Conservation (phyloP, 768 basidiomycete species). For the Termitomyces sp. region DNA sequence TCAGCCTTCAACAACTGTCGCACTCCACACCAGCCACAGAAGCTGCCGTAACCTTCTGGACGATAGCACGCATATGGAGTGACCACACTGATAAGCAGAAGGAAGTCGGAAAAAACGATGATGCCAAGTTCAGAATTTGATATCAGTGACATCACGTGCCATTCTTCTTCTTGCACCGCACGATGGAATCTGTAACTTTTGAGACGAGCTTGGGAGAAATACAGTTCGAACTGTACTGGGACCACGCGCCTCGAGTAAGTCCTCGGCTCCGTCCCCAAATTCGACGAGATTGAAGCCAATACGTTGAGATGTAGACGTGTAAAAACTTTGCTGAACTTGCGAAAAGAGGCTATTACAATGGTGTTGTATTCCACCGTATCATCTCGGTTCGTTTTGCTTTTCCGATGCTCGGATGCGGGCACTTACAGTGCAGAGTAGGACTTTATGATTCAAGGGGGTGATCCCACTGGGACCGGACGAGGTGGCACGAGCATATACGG, state of each 20-base stretch:
- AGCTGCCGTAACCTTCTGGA: slow-evolving; percentile 79
- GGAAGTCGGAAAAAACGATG: not conserved
- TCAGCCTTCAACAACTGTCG: not conserved
- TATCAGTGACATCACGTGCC: slow-evolving; percentile 5
- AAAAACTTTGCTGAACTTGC: slow-evolving; percentile 91
- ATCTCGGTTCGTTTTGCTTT: slow-evolving; percentile 53
- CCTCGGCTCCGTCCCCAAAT: slow-evolving; percentile 16
- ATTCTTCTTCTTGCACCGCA: not conserved
- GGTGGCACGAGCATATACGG: slow-evolving; percentile 90
- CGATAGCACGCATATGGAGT: slow-evolving; percentile 68
- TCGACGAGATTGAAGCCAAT: slow-evolving; percentile 14
- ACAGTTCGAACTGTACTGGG: slow-evolving; percentile 87
- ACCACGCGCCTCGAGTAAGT: slow-evolving; percentile 74
- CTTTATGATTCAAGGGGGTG: slow-evolving; percentile 96
- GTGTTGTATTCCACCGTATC: slow-evolving; percentile 86
- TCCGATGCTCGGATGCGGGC: not conserved
- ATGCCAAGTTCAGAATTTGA: not conserved
- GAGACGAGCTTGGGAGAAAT: slow-evolving; percentile 86
- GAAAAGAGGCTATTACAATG: slow-evolving; percentile 91
- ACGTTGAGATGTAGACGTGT: slow-evolving; percentile 60
- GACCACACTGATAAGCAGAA: not conserved
- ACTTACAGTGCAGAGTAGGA: slow-evolving; percentile 42
- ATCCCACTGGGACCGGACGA: slow-evolving; percentile 92
- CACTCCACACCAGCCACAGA: slow-evolving; percentile 65
- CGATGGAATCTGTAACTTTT: slow-evolving; percentile 58